These are phyloP conservation scores for Fraxinus paxiana DNA, from an alignment of 305 asterid genomes.

Conservation along the genomic window DNA sequence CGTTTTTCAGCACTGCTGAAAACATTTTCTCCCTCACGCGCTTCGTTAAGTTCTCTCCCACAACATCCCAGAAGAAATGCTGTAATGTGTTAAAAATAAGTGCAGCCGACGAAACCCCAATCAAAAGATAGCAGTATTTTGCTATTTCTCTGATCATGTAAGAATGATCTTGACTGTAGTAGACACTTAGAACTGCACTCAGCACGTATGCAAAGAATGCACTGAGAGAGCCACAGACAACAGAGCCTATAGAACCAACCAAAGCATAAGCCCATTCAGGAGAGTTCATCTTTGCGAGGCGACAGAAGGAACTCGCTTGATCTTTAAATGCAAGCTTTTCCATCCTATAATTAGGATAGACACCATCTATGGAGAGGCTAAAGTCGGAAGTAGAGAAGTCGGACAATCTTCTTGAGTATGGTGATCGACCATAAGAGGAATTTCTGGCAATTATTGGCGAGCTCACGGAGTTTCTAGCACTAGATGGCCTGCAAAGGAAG, in stretches of 20 bases:
- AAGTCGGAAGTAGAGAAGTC: slow-evolving; percentile 97
- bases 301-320: slow-evolving; percentile 86
- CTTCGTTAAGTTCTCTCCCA: slow-evolving; percentile 86
- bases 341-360: slow-evolving; percentile 67
- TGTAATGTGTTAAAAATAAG: slow-evolving; percentile 89
- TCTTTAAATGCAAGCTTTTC: slow-evolving; percentile 89
- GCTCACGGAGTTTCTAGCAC: slow-evolving; percentile 95
- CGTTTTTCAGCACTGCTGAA: slow-evolving; percentile 76
- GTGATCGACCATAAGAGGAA: slow-evolving; percentile 91
- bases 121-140: slow-evolving; percentile 82
- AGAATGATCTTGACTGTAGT: slow-evolving; percentile 75
- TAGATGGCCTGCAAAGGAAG: slow-evolving; percentile 73
- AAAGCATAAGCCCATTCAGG: slow-evolving; percentile 96
- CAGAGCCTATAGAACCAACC: slow-evolving; percentile 84
- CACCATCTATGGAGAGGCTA: slow-evolving; percentile 77
- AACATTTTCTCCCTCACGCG: slow-evolving; percentile 89
- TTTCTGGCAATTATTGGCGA: slow-evolving; percentile 87
- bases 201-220: slow-evolving; percentile 93
- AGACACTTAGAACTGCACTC: slow-evolving; percentile 93
- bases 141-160: slow-evolving; percentile 75
- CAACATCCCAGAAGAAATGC: slow-evolving; percentile 96
- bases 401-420: slow-evolving; percentile 83
- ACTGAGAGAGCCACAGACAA: slow-evolving; percentile 89
- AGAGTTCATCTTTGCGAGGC: slow-evolving; percentile 94
- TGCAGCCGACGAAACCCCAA: slow-evolving; percentile 91